These are phyloP conservation scores for Boletus rubescentipes DNA, from an alignment of 768 basidiomycete species.

Conservation along the genomic window DNA sequence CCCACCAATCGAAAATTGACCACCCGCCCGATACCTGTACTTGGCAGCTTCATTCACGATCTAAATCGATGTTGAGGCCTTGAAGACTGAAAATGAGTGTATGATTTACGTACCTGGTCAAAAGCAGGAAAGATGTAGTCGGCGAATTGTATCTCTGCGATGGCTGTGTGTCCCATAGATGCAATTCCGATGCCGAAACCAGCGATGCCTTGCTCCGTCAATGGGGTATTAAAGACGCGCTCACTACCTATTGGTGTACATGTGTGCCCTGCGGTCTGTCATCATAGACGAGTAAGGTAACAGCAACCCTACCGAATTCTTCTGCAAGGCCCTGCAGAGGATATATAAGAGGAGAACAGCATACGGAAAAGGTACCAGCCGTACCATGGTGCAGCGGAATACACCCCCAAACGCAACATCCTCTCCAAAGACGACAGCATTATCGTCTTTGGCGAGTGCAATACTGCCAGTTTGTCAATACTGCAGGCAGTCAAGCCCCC, in stretches of 20 bases:
- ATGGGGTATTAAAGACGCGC: conserved; percentile 92
- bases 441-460: conserved; percentile 81
- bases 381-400: conserved; percentile 89
- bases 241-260: conserved; percentile 60
- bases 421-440: conserved; percentile 86
- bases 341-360: background rate
- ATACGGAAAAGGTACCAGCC: conserved; percentile 22
- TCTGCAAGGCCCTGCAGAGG: conserved; percentile 74
- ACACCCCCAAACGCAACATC: conserved; percentile 95
- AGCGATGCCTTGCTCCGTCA: conserved; percentile 92
- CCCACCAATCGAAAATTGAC: conserved; percentile 77
- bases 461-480: conserved; percentile 49
- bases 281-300: background rate
- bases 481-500: background rate
- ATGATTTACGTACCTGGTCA: conserved; percentile 62
- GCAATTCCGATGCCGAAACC: conserved; percentile 93
- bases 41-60: conserved; percentile 96
- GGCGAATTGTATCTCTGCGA: conserved; percentile 90
- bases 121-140: conserved; percentile 95
- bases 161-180: conserved; percentile 90
- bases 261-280: background rate
- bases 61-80: conserved; percentile 36
- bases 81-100: background rate
- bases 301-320: conserved; percentile 69
- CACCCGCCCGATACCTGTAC: conserved; percentile 86